Percentiles rank a stretch among this genome's conserved stretches.
Evolutionary conservation across 1,284 basidiomycete genomes (phyloP).

Genomic region (Ceratobasidium sp.): DNA sequence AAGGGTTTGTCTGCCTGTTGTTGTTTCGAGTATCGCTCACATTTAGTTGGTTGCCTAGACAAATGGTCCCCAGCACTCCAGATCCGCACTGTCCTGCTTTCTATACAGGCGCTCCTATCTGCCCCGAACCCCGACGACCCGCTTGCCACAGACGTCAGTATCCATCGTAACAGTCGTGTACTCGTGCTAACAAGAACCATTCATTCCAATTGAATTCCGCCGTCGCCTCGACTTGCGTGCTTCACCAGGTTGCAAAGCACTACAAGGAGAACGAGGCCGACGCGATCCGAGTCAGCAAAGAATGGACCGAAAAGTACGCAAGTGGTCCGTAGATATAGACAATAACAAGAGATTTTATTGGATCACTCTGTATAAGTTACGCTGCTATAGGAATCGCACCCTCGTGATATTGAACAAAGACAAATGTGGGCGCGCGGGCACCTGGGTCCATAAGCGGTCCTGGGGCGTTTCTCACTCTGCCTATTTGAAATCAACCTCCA

Average conservation of each 20-base stretch:
- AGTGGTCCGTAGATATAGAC: neutral
- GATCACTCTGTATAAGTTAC: constrained; percentile 8
- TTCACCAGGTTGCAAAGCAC: constrained; percentile 83
- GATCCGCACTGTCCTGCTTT: constrained; percentile 96
- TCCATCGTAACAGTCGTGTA: constrained; percentile 50
- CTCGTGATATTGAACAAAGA: neutral
- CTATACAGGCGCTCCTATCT: constrained; percentile 93
- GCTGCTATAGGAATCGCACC: neutral
- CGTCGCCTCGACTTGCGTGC: neutral
- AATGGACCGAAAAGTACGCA: constrained; percentile 92
- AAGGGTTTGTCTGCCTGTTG: constrained; percentile 71
- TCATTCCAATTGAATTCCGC: neutral
- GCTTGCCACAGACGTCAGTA: constrained; percentile 81
- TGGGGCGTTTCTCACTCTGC: constrained; percentile 41
- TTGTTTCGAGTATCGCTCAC: neutral
- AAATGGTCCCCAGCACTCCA: constrained; percentile 99
- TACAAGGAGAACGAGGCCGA: constrained; percentile 98
- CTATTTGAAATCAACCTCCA: constrained; percentile 3
- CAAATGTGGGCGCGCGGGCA: neutral
- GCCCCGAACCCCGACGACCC: constrained; percentile 99
- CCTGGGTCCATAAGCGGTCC: neutral
- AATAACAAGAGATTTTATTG: neutral
- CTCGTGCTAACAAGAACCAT: neutral
- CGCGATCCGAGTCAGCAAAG: constrained; percentile 87
- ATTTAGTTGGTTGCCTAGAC: constrained; percentile 63